A percentile compares a stretch with the other conserved stretches of the same genome.
Evolutionary conservation across 371 early-diverging fungal genomes (phyloP).

Genomic region (Circinella minor): DNA sequence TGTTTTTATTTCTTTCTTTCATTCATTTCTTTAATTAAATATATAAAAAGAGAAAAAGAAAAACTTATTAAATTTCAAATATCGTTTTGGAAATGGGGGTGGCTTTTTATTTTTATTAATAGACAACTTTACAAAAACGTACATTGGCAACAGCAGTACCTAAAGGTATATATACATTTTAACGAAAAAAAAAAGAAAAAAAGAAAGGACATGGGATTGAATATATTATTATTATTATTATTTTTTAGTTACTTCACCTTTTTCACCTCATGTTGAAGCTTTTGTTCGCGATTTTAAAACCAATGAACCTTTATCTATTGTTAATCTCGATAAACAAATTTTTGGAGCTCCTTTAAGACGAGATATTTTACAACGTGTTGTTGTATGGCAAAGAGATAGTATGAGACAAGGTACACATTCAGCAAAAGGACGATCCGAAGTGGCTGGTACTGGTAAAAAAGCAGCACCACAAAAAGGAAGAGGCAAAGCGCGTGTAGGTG

Average conservation of each 20-base stretch:
- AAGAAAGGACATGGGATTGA: background rate
- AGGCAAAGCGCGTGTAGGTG: constrained; percentile 90
- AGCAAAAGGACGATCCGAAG: constrained; percentile 83
- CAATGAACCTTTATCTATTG: constrained; percentile 73
- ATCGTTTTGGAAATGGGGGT: too few species aligned
- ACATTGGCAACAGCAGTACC: constrained; percentile 5
- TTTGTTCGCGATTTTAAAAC: constrained; percentile 84
- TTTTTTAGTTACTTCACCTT: background rate
- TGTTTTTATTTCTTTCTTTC: too few species aligned
- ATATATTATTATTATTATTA: background rate
- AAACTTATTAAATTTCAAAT: too few species aligned
- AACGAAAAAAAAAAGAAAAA: background rate
- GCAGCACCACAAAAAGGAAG: constrained; percentile 90
- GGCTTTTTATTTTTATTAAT: background rate
- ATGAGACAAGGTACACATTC: constrained; percentile 88
- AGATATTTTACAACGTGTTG: constrained; percentile 89
- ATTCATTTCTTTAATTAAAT: too few species aligned
- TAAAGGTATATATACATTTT: background rate
- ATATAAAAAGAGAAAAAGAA: too few species aligned
- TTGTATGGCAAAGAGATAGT: constrained; percentile 82
- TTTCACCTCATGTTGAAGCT: constrained; percentile 66
- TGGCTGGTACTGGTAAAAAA: constrained; percentile 84
- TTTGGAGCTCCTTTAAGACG: constrained; percentile 83
- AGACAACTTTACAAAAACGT: constrained; percentile 7
- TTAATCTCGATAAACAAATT: constrained; percentile 75